Percentiles rank a stretch among this genome's conserved stretches.
Conservation (phyloP, 306 rosid genomes). For the Lathyrus tuberosus region DNA sequence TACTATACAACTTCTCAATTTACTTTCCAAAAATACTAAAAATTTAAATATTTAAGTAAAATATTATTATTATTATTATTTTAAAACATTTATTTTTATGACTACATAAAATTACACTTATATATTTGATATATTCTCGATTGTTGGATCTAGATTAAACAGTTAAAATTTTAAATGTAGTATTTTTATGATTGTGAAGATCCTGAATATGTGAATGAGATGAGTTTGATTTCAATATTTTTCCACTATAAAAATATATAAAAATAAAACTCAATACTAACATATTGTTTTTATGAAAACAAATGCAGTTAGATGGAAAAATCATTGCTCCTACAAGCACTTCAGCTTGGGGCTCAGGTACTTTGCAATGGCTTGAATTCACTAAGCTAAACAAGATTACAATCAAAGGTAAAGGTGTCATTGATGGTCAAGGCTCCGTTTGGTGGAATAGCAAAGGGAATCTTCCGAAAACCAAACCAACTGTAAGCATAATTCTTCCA, state of each 20-base stretch:
- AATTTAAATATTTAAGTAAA: background rate
- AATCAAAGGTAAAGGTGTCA: constrained; percentile 67
- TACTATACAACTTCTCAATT: no score
- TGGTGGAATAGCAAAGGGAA: constrained; percentile 64
- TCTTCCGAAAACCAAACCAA: constrained; percentile 65
- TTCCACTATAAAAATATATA: background rate
- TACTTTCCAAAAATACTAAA: no score
- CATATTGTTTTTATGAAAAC: background rate
- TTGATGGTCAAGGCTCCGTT: constrained; percentile 83
- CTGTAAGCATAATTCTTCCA: constrained; percentile 39
- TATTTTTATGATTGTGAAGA: no score
- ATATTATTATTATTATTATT: background rate
- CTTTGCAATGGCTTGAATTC: constrained; percentile 75
- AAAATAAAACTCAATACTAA: background rate
- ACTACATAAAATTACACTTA: no score
- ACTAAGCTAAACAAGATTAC: constrained; percentile 54
- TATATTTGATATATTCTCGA: no score
- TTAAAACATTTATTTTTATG: no score
- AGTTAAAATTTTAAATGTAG: no score
- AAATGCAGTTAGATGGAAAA: constrained; percentile 67
- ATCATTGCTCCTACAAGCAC: constrained; percentile 69
- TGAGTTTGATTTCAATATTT: no score
- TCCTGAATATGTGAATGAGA: no score
- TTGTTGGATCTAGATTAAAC: no score
- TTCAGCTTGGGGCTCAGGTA: constrained; percentile 66